phyloP scores from a whole-genome alignment of 2,329 filamentous ascomycete genomes.

The Ophiocordyceps unilateralis region DNA sequence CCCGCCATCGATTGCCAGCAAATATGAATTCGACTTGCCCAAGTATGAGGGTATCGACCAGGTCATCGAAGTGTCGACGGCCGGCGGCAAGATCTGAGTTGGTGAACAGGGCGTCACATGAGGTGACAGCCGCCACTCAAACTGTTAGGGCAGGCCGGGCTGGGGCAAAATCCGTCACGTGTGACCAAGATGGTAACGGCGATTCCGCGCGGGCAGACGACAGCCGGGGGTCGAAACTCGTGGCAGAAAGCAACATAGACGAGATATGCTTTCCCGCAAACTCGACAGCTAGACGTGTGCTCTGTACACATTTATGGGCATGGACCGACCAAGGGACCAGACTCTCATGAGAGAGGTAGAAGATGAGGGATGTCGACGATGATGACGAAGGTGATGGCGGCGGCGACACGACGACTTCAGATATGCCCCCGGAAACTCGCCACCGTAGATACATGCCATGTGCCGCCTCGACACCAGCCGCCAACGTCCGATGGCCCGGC shows the following conservation, averaged over 20 bases:
- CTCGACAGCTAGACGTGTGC: constrained; percentile 38
- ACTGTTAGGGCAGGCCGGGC: constrained; percentile 41
- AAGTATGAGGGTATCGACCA: constrained; percentile 77
- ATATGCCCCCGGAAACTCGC: background rate
- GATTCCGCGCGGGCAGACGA: constrained; percentile 28
- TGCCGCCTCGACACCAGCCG: background rate
- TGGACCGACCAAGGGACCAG: background rate
- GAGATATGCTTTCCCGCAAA: constrained; percentile 41
- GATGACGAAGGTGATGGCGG: no score
- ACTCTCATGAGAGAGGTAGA: background rate
- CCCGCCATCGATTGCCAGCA: constrained; percentile 57
- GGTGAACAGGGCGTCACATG: constrained; percentile 23
- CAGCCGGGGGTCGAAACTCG: constrained; percentile 29
- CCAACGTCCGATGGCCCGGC: no score
- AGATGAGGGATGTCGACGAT: background rate
- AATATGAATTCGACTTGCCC: constrained; percentile 73
- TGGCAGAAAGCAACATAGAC: constrained; percentile 40
- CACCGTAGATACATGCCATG: background rate
- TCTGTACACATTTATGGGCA: constrained; percentile 45
- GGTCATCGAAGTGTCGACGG: constrained; percentile 53
- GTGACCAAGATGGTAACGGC: constrained; percentile 23
- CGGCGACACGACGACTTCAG: no score
- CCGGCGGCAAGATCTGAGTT: constrained; percentile 33
- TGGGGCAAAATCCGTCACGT: constrained; percentile 37
- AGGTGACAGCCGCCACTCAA: constrained; percentile 35